Evolutionary conservation across 2,329 filamentous ascomycete genomes (phyloP).

Genomic region (Sporothrix schenckii): DNA sequence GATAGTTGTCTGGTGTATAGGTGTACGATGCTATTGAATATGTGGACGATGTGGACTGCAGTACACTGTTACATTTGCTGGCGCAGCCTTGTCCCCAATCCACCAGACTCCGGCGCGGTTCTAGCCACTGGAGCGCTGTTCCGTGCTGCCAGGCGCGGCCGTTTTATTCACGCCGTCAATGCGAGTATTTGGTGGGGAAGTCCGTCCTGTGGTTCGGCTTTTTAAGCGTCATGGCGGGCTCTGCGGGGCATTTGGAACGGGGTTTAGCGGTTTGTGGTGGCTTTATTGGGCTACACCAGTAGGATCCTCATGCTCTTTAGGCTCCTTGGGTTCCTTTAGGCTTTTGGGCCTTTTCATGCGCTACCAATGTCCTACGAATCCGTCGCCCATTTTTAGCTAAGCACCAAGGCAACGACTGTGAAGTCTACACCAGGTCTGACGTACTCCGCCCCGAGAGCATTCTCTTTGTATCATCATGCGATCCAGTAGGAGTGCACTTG

Average conservation of each 20-base stretch:
- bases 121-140: not conserved
- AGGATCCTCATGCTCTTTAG: not conserved
- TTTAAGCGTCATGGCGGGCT: not conserved
- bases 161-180: not conserved
- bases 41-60: not conserved
- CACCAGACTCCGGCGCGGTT: no score
- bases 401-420: not conserved
- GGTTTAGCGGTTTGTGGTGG: not conserved
- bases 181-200: constrained; percentile 19
- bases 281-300: not conserved
- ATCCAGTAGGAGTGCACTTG: not conserved
- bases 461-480: constrained; percentile 13
- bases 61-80: no score
- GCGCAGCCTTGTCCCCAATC: not conserved
- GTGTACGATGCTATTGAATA: not conserved
- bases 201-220: not conserved
- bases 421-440: not conserved
- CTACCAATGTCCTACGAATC: not conserved
- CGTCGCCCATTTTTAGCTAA: not conserved
- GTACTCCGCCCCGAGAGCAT: not conserved
- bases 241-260: not conserved
- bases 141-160: not conserved
- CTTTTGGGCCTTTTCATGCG: not conserved
- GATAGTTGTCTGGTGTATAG: no score
- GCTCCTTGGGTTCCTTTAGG: not conserved